A percentile compares a stretch with the other conserved stretches of the same genome.
phyloP scores from a whole-genome alignment of 1,139 yeast species.

The Wickerhamomyces sp. region DNA sequence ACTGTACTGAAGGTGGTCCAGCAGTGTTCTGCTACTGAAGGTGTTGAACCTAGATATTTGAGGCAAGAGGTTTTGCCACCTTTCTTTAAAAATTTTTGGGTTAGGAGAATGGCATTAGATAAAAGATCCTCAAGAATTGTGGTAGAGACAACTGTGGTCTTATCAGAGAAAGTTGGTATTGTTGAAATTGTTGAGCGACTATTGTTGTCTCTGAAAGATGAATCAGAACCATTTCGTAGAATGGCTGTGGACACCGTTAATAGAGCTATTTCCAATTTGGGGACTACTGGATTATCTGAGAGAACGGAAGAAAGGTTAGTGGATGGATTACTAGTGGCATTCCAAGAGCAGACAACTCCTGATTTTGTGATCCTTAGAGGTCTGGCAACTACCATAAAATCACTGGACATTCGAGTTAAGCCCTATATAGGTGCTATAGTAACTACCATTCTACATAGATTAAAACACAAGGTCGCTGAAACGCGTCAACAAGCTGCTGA shows the following conservation, averaged over 20 bases:
- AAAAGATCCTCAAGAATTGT: constrained; percentile 53
- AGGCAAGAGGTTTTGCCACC: constrained; percentile 51
- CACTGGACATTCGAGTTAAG: constrained; percentile 63
- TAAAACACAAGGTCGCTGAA: constrained; percentile 69
- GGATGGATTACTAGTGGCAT: constrained; percentile 81
- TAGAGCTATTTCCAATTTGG: constrained; percentile 39
- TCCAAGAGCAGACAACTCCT: constrained; percentile 68
- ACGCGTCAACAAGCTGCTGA: constrained; percentile 87
- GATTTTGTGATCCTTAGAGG: constrained; percentile 56
- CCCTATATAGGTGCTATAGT: constrained; percentile 76
- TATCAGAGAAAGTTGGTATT: constrained; percentile 68
- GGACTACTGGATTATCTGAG: constrained; percentile 50
- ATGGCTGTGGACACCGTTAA: constrained; percentile 76
- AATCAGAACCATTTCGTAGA: constrained; percentile 70
- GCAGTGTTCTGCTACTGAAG: constrained; percentile 51
- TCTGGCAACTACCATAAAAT: constrained; percentile 61
- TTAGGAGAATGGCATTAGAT: constrained; percentile 61
- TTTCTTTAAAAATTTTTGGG: constrained; percentile 77
- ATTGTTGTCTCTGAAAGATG: constrained; percentile 66
- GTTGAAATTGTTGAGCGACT: constrained; percentile 55
- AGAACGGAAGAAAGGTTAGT: constrained; percentile 63
- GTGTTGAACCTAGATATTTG: constrained; percentile 43
- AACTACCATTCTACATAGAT: constrained; percentile 66
- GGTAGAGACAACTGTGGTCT: constrained; percentile 64
- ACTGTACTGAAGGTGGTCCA: constrained; percentile 62